Conservation (phyloP, 1,284 basidiomycete species). For the Ceratobasidium papillatum region DNA sequence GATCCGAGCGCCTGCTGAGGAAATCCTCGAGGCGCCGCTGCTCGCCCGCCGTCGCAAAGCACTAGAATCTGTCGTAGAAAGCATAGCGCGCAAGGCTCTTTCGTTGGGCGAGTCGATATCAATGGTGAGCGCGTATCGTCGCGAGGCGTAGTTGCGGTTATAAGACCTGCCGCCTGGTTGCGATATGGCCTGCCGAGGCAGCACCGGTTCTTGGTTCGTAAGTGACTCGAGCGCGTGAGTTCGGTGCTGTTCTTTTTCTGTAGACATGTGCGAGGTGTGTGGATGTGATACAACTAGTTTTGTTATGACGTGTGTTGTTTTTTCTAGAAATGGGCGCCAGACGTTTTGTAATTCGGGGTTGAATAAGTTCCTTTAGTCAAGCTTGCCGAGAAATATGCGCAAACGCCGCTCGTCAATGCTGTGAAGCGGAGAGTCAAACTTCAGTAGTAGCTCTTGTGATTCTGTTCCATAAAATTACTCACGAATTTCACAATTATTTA, state of each 20-base stretch:
- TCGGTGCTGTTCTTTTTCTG: slow-evolving; percentile 3
- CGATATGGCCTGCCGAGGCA: neutral
- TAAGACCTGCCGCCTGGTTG: neutral
- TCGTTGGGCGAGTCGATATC: slow-evolving; percentile 10
- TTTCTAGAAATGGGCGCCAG: neutral
- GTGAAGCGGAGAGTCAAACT: neutral
- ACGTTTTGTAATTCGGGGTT: neutral
- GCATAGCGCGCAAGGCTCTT: neutral
- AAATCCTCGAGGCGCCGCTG: neutral
- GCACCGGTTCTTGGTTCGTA: neutral
- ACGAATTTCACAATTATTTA: neutral
- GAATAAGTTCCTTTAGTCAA: neutral
- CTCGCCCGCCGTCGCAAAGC: neutral
- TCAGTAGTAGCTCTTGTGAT: neutral
- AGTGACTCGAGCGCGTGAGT: slow-evolving; percentile 14
- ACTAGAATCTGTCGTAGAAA: neutral
- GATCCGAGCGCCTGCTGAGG: slow-evolving; percentile 5
- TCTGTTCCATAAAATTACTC: neutral
- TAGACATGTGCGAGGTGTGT: neutral
- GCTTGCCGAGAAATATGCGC: neutral
- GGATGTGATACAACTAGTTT: neutral
- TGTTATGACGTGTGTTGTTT: slow-evolving; percentile 1
- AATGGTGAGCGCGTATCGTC: neutral
- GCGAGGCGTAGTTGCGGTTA: neutral
- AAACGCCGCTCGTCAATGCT: neutral